These are phyloP conservation scores for Diplodia scrobiculata DNA, from an alignment of 2,329 filamentous ascomycete species.

Conservation along the genomic window DNA sequence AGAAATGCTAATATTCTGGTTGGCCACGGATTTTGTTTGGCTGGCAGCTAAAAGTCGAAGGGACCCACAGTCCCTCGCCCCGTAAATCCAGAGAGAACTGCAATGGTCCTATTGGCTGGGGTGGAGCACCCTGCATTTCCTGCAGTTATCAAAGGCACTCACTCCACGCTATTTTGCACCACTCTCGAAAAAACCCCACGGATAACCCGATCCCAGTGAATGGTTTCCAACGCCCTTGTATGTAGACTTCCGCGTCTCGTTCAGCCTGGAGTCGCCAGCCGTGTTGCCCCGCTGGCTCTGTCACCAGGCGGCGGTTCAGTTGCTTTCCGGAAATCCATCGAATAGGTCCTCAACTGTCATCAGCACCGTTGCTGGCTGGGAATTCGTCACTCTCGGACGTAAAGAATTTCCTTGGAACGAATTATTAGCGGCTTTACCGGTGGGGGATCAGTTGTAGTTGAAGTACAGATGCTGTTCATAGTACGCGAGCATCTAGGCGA, in stretches of 20 bases:
- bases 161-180: conserved; percentile 10
- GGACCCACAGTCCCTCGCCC: neutral
- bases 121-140: neutral
- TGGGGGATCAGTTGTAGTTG: conserved; percentile 2
- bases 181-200: neutral
- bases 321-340: neutral
- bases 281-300: too few relatives aligned
- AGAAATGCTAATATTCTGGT: neutral
- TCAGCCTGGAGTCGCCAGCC: neutral
- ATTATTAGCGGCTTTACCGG: conserved; percentile 8
- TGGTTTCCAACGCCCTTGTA: neutral
- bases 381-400: neutral
- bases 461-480: conserved; percentile 54
- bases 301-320: neutral
- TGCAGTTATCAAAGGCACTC: neutral
- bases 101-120: conserved; percentile 7
- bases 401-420: conserved; percentile 20
- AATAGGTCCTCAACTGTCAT: neutral
- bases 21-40: neutral
- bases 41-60: neutral
- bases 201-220: neutral
- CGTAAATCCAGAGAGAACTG: neutral
- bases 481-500: conserved; percentile 51
- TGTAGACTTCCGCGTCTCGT: neutral
- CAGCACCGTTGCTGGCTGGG: conserved; percentile 2